These are phyloP conservation scores for Niveomyces coronatus DNA, from an alignment of 2,329 filamentous ascomycete genomes.

Conservation along the genomic window DNA sequence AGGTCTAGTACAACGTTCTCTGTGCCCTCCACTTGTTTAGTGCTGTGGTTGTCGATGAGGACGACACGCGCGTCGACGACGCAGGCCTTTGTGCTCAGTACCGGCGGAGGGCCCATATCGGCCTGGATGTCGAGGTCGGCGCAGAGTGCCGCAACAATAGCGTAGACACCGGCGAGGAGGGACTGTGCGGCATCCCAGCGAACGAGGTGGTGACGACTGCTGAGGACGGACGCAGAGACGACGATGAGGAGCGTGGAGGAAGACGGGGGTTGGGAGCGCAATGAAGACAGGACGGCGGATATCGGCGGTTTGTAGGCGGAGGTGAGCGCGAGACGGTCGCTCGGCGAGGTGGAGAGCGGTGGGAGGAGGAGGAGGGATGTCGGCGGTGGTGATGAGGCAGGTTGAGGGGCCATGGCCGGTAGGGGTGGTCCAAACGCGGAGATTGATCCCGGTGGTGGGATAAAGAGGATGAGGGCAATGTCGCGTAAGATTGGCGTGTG, in stretches of 20 bases:
- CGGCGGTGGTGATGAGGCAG: too few species aligned
- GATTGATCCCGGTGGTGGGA: too few species aligned
- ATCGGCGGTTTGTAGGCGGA: constrained; percentile 52
- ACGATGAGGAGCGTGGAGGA: constrained; percentile 40
- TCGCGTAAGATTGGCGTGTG: too few species aligned
- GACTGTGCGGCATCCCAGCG: constrained; percentile 60
- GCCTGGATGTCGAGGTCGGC: constrained; percentile 49
- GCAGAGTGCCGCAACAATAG: constrained; percentile 63
- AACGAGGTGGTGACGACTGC: constrained; percentile 32
- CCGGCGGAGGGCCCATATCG: constrained; percentile 31
- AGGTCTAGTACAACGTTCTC: constrained; percentile 36
- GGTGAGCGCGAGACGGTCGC: constrained; percentile 39
- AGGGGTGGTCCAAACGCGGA: too few species aligned
- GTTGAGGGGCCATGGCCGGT: too few species aligned
- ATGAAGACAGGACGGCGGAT: constrained; percentile 38
- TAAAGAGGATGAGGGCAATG: too few species aligned
- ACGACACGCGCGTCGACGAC: constrained; percentile 70
- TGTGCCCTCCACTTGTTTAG: constrained; percentile 20
- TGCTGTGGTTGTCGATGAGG: constrained; percentile 57
- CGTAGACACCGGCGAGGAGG: constrained; percentile 69
- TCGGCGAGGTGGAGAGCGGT: constrained; percentile 49
- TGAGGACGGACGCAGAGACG: constrained; percentile 52
- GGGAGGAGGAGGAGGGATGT: constrained; percentile 49
- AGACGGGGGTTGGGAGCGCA: constrained; percentile 28
- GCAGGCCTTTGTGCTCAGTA: constrained; percentile 42